These are phyloP conservation scores for Mycocentrospora acerina DNA, from an alignment of 2,329 filamentous ascomycete species.

Conservation along the genomic window DNA sequence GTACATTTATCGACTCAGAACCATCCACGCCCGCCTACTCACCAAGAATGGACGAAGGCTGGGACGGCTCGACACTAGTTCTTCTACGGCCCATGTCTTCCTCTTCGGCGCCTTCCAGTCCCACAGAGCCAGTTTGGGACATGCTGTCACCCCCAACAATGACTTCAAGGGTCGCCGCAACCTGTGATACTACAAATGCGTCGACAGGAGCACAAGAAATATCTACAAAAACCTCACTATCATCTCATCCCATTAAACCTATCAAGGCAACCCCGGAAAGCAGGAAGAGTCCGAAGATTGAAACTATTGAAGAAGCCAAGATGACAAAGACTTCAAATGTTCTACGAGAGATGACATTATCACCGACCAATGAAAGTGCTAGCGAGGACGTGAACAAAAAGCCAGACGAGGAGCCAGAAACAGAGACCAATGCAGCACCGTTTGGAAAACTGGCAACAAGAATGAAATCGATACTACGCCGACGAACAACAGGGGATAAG, in stretches of 20 bases:
- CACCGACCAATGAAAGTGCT: slow-evolving; percentile 15
- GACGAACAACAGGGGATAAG: slow-evolving; percentile 24
- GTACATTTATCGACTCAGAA: slow-evolving; percentile 40
- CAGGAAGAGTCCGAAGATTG: neutral
- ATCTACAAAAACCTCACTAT: slow-evolving; percentile 3
- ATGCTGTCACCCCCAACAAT: slow-evolving; percentile 29
- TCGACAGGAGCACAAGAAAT: slow-evolving; percentile 4
- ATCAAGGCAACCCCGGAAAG: slow-evolving; percentile 1
- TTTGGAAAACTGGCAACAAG: slow-evolving; percentile 32
- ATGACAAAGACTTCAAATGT: slow-evolving; percentile 10
- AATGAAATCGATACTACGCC: slow-evolving; percentile 33
- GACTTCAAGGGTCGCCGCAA: slow-evolving; percentile 3
- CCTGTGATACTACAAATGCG: neutral
- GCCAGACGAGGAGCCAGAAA: slow-evolving; percentile 8
- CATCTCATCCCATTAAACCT: slow-evolving; percentile 19
- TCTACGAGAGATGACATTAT: slow-evolving; percentile 17
- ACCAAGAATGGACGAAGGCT: slow-evolving; percentile 28
- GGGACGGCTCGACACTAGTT: slow-evolving; percentile 30
- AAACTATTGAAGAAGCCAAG: slow-evolving; percentile 1
- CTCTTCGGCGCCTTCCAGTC: slow-evolving; percentile 26
- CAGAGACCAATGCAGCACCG: slow-evolving; percentile 18
- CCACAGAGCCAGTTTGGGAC: slow-evolving; percentile 35
- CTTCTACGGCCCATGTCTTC: slow-evolving; percentile 33
- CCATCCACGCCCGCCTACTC: slow-evolving; percentile 42
- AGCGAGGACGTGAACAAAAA: slow-evolving; percentile 10